These are phyloP conservation scores for Verticillium longisporum DNA, from an alignment of 2,329 filamentous ascomycete species.

Conservation along the genomic window DNA sequence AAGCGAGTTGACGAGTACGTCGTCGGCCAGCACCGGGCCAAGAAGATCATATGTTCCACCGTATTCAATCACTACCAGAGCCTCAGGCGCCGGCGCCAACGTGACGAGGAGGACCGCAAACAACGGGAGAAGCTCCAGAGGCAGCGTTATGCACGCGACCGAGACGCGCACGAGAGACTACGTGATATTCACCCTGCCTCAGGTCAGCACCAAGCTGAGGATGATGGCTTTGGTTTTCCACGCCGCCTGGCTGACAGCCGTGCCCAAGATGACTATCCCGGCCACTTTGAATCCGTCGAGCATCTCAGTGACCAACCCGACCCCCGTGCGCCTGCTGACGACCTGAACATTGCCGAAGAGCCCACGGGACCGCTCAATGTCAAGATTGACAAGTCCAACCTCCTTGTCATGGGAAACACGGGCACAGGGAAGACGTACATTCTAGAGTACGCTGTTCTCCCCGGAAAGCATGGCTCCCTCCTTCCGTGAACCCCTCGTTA, in stretches of 20 bases:
- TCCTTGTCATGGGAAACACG: slow-evolving; percentile 83
- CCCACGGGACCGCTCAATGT: slow-evolving; percentile 38
- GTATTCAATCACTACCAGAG: slow-evolving; percentile 97
- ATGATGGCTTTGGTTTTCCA: slow-evolving; percentile 7
- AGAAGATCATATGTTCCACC: slow-evolving; percentile 87
- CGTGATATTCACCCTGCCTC: slow-evolving; percentile 68
- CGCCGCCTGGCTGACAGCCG: slow-evolving; percentile 23
- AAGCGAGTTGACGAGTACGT: slow-evolving; percentile 92
- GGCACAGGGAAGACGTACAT: slow-evolving; percentile 97
- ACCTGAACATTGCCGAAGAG: slow-evolving; percentile 44
- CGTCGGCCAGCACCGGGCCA: slow-evolving; percentile 88
- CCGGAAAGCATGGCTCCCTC: not conserved
- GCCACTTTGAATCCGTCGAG: slow-evolving; percentile 40
- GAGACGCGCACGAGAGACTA: slow-evolving; percentile 45
- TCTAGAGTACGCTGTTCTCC: slow-evolving; percentile 44
- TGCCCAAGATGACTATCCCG: slow-evolving; percentile 47
- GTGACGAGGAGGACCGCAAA: slow-evolving; percentile 60
- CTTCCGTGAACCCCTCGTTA: slow-evolving; percentile 5
- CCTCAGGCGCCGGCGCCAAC: slow-evolving; percentile 68
- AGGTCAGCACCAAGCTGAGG: slow-evolving; percentile 44
- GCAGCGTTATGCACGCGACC: slow-evolving; percentile 64
- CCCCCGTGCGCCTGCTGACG: slow-evolving; percentile 21
- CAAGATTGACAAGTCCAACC: slow-evolving; percentile 92
- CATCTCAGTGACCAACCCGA: slow-evolving; percentile 27
- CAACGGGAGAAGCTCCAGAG: slow-evolving; percentile 59